Conservation (phyloP, 306 rosid genomes). For the Inga leiocalycina region DNA sequence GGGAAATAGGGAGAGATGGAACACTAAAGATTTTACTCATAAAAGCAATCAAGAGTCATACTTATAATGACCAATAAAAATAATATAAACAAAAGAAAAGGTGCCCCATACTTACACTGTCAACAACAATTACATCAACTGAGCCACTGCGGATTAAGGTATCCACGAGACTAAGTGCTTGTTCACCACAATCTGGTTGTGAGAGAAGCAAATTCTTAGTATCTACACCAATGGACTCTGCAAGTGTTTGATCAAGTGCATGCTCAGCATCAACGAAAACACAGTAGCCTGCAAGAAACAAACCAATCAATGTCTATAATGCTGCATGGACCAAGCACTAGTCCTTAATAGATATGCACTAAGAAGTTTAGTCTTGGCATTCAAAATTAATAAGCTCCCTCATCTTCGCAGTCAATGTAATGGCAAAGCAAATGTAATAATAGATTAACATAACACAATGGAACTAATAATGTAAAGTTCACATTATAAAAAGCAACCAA, state of each 20-base stretch:
- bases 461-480: not conserved
- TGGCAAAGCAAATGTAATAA: not conserved
- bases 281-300: conserved; percentile 66
- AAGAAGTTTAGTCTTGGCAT: conserved; percentile 19
- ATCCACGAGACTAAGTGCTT: conserved; percentile 91
- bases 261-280: conserved; percentile 94
- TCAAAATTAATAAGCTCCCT: conserved; percentile 14
- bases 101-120: conserved; percentile 72
- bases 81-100: conserved; percentile 8
- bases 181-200: conserved; percentile 96
- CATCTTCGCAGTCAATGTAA: not conserved
- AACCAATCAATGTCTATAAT: conserved; percentile 14
- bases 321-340: not conserved
- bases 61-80: not conserved
- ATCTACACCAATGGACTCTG: conserved; percentile 83
- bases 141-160: conserved; percentile 90
- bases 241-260: conserved; percentile 85
- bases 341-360: conserved; percentile 12
- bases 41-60: not conserved
- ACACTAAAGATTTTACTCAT: conserved; percentile 9
- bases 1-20: not conserved
- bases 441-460: not conserved
- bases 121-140: conserved; percentile 93
- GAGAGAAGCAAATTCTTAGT: conserved; percentile 78
- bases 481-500: not conserved